Evolutionary conservation across 2,329 filamentous ascomycete genomes (phyloP).

Genomic region (Cryphonectria radicalis): DNA sequence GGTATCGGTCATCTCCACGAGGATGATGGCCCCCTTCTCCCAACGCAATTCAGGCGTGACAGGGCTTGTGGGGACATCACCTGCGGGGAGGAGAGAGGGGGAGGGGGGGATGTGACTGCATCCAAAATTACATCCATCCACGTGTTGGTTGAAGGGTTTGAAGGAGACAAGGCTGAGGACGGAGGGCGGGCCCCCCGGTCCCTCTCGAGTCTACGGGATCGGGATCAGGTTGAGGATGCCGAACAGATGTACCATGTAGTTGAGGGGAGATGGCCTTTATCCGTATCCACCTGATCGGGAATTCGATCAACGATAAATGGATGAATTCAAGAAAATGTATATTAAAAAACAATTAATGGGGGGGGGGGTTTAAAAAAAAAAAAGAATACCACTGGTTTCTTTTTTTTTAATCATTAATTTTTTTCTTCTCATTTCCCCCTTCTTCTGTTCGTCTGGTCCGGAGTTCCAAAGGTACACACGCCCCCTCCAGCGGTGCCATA

Average conservation of each 20-base stretch:
- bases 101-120: neutral
- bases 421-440: neutral
- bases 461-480: neutral
- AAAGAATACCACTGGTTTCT: neutral
- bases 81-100: neutral
- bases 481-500: neutral
- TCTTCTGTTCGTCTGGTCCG: neutral
- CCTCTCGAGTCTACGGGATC: neutral
- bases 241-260: neutral
- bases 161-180: conserved; percentile 27
- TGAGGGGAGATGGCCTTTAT: neutral
- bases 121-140: neutral
- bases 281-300: neutral
- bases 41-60: neutral
- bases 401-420: neutral
- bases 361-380: neutral
- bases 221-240: neutral
- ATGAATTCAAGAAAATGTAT: neutral
- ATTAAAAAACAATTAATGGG: neutral
- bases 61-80: neutral
- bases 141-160: neutral
- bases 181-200: conserved; percentile 12
- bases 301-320: neutral
- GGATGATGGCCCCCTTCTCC: neutral
- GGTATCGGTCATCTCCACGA: conserved; percentile 27